Conservation (phyloP, 1,139 yeast species). For the Scheffersomyces segobiensis region DNA sequence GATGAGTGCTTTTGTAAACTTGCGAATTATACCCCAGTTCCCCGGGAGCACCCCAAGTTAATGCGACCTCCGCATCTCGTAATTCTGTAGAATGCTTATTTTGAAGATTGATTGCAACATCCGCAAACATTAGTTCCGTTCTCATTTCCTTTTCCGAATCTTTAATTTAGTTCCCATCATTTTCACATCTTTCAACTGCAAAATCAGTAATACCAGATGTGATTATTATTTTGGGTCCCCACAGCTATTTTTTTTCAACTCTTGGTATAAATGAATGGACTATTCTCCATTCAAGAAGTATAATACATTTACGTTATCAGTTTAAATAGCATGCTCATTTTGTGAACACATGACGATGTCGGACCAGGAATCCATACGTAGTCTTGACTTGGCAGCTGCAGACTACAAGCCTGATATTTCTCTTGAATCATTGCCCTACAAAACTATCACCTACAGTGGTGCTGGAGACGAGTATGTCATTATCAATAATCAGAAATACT, state of each 20-base stretch:
- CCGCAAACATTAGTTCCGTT: not conserved
- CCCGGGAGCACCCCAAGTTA: not conserved
- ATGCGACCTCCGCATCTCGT: not conserved
- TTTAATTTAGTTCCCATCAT: not conserved
- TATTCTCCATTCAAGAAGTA: not conserved
- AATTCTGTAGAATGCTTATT: not conserved
- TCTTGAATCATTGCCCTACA: not conserved
- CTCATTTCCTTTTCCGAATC: not conserved
- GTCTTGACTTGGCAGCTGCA: not conserved
- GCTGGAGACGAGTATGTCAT: constrained; percentile 25
- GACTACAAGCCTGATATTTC: not conserved
- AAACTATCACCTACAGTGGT: constrained; percentile 11
- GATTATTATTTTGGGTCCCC: not conserved
- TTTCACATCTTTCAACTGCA: not conserved
- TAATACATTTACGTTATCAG: not conserved
- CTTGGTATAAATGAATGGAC: not conserved
- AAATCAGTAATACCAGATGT: not conserved
- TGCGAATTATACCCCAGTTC: not conserved
- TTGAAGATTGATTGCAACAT: too few species aligned
- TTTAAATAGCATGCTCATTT: not conserved
- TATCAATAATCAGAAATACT: constrained; percentile 34
- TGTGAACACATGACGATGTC: not conserved
- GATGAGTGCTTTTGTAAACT: not conserved
- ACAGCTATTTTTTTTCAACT: not conserved
- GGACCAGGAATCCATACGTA: not conserved